A percentile compares a stretch with the other conserved stretches of the same genome.
These are phyloP conservation scores for Chytridium lagenaria DNA, from an alignment of 371 early-diverging fungal genomes.

Conservation along the genomic window DNA sequence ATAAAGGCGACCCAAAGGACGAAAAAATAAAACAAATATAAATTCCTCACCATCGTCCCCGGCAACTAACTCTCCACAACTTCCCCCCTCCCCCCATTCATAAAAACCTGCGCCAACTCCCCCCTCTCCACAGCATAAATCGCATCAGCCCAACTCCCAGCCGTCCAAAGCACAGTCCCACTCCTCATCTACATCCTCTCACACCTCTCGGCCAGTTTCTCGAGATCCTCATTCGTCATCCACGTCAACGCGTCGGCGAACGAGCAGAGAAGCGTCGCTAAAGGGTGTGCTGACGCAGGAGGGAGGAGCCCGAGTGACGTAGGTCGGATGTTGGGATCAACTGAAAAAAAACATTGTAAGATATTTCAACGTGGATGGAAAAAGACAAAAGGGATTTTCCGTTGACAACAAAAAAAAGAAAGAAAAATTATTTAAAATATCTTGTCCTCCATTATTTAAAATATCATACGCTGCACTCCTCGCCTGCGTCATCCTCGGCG, in stretches of 20 bases:
- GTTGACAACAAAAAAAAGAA: too few relatives aligned
- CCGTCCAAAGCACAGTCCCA: conserved; percentile 68
- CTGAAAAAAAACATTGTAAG: too few relatives aligned
- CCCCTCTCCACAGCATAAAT: conserved; percentile 82
- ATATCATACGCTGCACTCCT: conserved; percentile 40
- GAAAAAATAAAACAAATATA: not conserved
- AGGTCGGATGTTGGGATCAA: not conserved
- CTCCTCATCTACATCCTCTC: conserved; percentile 56
- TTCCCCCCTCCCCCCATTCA: conserved; percentile 28
- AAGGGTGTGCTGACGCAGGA: not conserved
- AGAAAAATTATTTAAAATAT: too few relatives aligned
- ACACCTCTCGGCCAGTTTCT: conserved; percentile 48
- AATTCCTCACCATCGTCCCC: conserved; percentile 50
- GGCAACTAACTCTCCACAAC: conserved; percentile 50
- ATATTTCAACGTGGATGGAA: too few relatives aligned
- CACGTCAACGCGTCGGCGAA: not conserved
- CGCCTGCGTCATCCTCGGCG: conserved; percentile 2
- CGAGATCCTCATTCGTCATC: not conserved
- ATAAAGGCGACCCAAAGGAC: not conserved
- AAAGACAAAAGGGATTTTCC: too few relatives aligned
- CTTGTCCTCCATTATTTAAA: conserved; percentile 46
- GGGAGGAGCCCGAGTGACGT: not conserved
- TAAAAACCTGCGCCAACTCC: conserved; percentile 52
- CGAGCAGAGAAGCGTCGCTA: conserved; percentile 13
- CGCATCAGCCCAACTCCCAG: conserved; percentile 68